Conservation (phyloP, 202 grass and related monocot species). For the Setaria viridis region DNA sequence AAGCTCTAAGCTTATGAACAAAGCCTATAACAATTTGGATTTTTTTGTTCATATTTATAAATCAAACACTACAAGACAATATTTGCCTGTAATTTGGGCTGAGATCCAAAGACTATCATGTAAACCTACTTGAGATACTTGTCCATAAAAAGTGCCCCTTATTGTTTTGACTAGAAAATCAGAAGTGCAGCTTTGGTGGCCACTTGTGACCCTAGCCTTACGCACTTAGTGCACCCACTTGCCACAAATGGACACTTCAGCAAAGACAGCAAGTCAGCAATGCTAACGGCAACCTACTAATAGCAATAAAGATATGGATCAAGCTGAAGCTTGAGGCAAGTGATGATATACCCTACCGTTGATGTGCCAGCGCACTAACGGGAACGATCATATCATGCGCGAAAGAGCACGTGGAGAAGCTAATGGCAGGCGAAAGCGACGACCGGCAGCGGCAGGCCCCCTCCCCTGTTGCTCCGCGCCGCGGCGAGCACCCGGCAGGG, state of each 20-base stretch:
- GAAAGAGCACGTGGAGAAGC: not conserved
- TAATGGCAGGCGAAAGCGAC: not conserved
- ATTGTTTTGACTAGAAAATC: not conserved
- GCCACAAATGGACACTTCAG: not conserved
- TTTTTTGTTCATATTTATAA: not conserved
- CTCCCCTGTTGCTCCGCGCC: not conserved
- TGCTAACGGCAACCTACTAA: not conserved
- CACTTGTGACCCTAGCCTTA: not conserved
- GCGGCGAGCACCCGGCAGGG: not conserved
- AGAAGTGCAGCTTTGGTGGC: too few relatives aligned
- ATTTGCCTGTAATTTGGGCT: not conserved
- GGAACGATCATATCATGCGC: not conserved
- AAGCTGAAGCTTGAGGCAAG: not conserved
- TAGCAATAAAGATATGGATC: not conserved
- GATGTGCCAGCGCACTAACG: constrained; percentile 1
- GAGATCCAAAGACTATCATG: not conserved
- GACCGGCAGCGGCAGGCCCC: not conserved
- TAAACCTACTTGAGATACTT: not conserved
- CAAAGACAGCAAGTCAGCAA: not conserved
- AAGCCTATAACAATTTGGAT: not conserved
- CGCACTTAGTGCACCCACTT: constrained; percentile 19
- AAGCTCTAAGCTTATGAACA: not conserved
- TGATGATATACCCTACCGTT: not conserved
- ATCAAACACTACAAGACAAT: not conserved
- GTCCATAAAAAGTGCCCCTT: not conserved